These are phyloP conservation scores for Piloderma croceum DNA, from an alignment of 768 basidiomycete genomes.

Conservation along the genomic window DNA sequence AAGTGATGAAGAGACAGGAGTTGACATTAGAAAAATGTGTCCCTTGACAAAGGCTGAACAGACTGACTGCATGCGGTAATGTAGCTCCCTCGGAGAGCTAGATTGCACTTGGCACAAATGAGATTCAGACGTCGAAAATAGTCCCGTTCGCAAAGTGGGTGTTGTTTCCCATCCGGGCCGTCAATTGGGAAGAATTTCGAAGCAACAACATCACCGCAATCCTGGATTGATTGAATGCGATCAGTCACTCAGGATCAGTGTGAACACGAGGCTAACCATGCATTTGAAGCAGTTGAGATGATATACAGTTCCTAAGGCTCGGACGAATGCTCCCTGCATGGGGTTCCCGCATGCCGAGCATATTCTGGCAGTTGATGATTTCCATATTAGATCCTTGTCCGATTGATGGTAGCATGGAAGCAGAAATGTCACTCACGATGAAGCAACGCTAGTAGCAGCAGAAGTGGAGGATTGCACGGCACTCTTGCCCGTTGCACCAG, in stretches of 20 bases:
- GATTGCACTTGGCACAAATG: slow-evolving; percentile 93
- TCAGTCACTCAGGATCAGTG: too few relatives aligned
- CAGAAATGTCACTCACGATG: slow-evolving; percentile 46
- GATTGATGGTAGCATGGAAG: slow-evolving; percentile 17
- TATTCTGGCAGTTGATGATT: slow-evolving; percentile 40
- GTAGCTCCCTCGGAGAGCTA: slow-evolving; percentile 93
- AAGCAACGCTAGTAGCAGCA: slow-evolving; percentile 49
- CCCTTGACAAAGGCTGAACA: slow-evolving; percentile 6
- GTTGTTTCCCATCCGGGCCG: slow-evolving; percentile 79
- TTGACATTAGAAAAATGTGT: slow-evolving; percentile 3
- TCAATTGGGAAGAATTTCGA: slow-evolving; percentile 99
- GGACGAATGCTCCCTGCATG: slow-evolving; percentile 94
- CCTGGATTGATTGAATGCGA: slow-evolving; percentile 53
- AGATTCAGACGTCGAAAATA: slow-evolving; percentile 95
- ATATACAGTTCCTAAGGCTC: slow-evolving; percentile 88
- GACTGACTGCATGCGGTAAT: slow-evolving; percentile 97
- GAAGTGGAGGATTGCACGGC: slow-evolving; percentile 51
- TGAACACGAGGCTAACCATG: slow-evolving; percentile 54
- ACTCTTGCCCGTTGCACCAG: slow-evolving; percentile 42
- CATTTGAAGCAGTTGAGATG: slow-evolving; percentile 99
- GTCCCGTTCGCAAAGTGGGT: slow-evolving; percentile 96
- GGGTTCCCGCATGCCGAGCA: slow-evolving; percentile 74
- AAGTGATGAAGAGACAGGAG: slow-evolving; percentile 7
- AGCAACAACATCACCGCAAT: slow-evolving; percentile 94
- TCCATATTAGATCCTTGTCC: slow-evolving; percentile 1